A percentile compares a stretch with the other conserved stretches of the same genome.
Evolutionary conservation across 2,329 filamentous ascomycete genomes (phyloP).

Genomic region (Cordyceps fumosorosea): DNA sequence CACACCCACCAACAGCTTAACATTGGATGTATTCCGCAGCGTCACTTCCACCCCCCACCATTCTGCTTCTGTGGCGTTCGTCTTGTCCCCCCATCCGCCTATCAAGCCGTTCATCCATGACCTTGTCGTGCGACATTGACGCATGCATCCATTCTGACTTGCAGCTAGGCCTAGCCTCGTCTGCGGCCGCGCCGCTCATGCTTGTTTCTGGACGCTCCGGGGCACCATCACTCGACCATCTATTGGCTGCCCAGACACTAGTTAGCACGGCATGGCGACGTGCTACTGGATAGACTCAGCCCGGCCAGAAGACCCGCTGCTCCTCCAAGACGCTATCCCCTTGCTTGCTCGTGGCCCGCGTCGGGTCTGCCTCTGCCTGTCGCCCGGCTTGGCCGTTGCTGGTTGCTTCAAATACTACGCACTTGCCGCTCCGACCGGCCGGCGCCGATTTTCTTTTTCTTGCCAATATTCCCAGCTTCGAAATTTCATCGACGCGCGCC

Average conservation of each 20-base stretch:
- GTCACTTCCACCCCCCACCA: not conserved
- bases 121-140: not conserved
- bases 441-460: not conserved
- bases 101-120: not conserved
- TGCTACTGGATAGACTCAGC: not conserved
- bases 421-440: constrained; percentile 5
- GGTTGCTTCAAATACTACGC: constrained; percentile 8
- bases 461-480: not conserved
- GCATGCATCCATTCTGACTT: not conserved
- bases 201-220: not conserved
- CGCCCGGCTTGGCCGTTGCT: not conserved
- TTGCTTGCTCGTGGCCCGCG: not conserved
- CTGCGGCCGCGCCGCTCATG: not conserved
- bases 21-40: not conserved
- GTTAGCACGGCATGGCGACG: not conserved
- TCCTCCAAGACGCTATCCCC: not conserved
- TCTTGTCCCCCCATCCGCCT: not conserved
- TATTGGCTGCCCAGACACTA: not conserved
- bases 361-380: not conserved
- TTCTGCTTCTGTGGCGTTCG: not conserved
- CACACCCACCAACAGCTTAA: not conserved
- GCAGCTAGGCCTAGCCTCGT: not conserved
- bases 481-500: not conserved
- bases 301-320: constrained; percentile 1
- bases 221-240: not conserved